phyloP scores from a whole-genome alignment of 306 rosid species.

The Lathyrus aphaca region DNA sequence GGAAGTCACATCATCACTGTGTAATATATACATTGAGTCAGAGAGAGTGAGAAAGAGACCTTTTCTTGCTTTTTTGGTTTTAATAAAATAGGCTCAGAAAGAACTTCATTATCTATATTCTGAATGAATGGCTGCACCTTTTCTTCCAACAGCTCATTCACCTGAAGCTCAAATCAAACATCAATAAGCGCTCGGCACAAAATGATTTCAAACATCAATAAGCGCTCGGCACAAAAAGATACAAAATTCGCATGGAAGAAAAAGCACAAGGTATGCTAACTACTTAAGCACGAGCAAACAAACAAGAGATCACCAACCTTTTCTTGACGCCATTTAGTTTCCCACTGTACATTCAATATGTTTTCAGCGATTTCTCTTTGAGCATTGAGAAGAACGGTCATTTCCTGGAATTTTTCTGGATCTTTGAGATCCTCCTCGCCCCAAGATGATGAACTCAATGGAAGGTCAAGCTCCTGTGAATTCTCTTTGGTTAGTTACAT shows the following conservation, averaged over 20 bases:
- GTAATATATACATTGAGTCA: too few relatives aligned
- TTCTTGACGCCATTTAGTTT: conserved; percentile 88
- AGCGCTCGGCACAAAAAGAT: conserved; percentile 2
- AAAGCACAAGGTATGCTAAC: conserved; percentile 10
- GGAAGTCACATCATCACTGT: conserved; percentile 20
- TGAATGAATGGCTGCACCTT: conserved; percentile 75
- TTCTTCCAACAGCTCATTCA: conserved; percentile 82
- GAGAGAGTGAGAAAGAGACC: conserved; percentile 47
- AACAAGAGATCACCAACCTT: conserved; percentile 59
- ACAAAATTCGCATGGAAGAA: background rate
- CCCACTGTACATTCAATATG: conserved; percentile 92
- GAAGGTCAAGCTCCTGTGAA: conserved; percentile 86
- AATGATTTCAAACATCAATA: conserved; percentile 30
- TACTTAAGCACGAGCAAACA: conserved; percentile 4
- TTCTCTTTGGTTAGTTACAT: conserved; percentile 45
- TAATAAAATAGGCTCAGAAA: conserved; percentile 72
- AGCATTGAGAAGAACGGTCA: conserved; percentile 93
- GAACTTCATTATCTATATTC: conserved; percentile 52
- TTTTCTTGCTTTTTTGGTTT: conserved; percentile 58
- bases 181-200: conserved; percentile 20
- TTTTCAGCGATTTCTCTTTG: conserved; percentile 92
- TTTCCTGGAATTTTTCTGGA: conserved; percentile 80
- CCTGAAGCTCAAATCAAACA: conserved; percentile 53
- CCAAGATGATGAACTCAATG: conserved; percentile 90
- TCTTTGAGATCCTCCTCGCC: conserved; percentile 82